A percentile compares a stretch with the other conserved stretches of the same genome.
phyloP scores from a whole-genome alignment of 768 basidiomycete genomes.

The Calocera viscosa region DNA sequence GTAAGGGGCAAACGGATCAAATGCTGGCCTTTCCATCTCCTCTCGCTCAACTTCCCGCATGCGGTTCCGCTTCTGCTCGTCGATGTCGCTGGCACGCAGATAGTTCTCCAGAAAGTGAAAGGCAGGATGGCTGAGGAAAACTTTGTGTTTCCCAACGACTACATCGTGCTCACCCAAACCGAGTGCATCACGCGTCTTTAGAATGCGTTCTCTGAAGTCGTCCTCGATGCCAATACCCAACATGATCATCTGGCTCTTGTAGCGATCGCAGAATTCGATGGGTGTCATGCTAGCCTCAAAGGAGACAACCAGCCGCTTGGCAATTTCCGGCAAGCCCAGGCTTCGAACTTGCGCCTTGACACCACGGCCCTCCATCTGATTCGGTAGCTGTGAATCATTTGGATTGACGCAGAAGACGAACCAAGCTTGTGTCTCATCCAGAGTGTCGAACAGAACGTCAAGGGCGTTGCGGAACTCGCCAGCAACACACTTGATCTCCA shows the following conservation, averaged over 20 bases:
- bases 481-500: slow-evolving; percentile 55
- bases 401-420: slow-evolving; percentile 86
- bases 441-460: slow-evolving; percentile 72
- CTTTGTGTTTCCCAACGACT: slow-evolving; percentile 72
- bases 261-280: slow-evolving; percentile 75
- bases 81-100: slow-evolving; percentile 66
- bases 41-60: slow-evolving; percentile 57
- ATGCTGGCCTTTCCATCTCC: slow-evolving; percentile 36
- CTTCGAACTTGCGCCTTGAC: slow-evolving; percentile 87
- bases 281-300: slow-evolving; percentile 80
- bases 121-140: slow-evolving; percentile 72
- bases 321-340: slow-evolving; percentile 64
- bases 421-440: slow-evolving; percentile 85
- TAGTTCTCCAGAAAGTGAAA: slow-evolving; percentile 86
- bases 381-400: slow-evolving; percentile 88
- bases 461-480: slow-evolving; percentile 80
- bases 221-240: slow-evolving; percentile 47
- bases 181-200: slow-evolving; percentile 38
- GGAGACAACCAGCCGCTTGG: slow-evolving; percentile 47
- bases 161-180: slow-evolving; percentile 56
- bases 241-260: slow-evolving; percentile 50
- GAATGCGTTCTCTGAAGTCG: slow-evolving; percentile 42
- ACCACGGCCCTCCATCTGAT: slow-evolving; percentile 82
- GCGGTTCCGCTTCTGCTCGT: slow-evolving; percentile 73
- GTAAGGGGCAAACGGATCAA: slow-evolving; percentile 73